Evolutionary conservation across 108 stramenopile genomes (phyloP), one percentile per base, ranked within the genome.

Genomic region (Cyclotella distinguenda): DNA sequence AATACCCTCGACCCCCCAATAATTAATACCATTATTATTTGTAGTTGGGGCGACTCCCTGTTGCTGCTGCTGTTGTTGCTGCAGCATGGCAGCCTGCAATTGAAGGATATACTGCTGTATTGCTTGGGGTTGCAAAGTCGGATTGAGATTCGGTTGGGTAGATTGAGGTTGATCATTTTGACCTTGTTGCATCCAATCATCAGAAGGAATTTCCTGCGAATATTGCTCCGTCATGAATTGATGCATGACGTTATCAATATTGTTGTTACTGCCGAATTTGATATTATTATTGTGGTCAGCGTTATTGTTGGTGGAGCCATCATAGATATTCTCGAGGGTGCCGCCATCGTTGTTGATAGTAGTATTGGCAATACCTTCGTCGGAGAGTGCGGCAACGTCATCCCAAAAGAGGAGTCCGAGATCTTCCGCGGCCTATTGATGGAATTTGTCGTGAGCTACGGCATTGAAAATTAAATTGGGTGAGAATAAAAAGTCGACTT

Each of bases 361-460:
- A 47, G 46, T 16, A 16, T 10, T 16, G 10, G 46, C 46, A 16
- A 6, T 47, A 47, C 35, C 23, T 21, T 31, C 63, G 18, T 22
- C 40, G 10, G 27, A 16, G 8, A 53, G 39, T 7, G 57, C 32
- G 30, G 52, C 40, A 30, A 60, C 49, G 23, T 73, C 72, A 21
- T 73, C 72, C 72, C 72, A 73, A 23, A 73, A 73, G 22, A 73
- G 25, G 5, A 73, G 47, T 4, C 63, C 72, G 2, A 73, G 12
- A 55, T 62, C 72, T 58, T 73, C 72, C 4, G 53, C 60, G 35
- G 64, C 45, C 25, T 32, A 19, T 22, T 66, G 36, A 9, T 36
- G 8, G 38, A 50, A 23, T 0, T 27, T 27, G 38, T 12, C 38
- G 12, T 1, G 11, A 54, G 18, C 53, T 13, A 30, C 43, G 26